Evolutionary conservation across 2,329 filamentous ascomycete species (phyloP).

Genomic region (Scortechinia acanthostroma): DNA sequence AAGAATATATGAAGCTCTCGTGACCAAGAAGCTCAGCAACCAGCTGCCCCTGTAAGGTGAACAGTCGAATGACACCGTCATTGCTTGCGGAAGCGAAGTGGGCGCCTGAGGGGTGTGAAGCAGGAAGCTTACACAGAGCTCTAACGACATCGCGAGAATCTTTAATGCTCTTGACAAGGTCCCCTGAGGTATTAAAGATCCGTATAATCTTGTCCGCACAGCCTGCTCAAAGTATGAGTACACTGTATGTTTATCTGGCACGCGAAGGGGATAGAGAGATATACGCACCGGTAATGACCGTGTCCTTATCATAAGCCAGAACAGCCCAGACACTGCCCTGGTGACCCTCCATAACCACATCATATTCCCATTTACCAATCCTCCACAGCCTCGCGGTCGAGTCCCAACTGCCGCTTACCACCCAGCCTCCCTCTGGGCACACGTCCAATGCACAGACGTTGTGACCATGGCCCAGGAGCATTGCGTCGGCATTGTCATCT

Average conservation of each 20-base stretch:
- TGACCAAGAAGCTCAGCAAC: slow-evolving; percentile 78
- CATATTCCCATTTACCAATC: slow-evolving; percentile 76
- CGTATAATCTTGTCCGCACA: slow-evolving; percentile 87
- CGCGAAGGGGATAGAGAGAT: slow-evolving; percentile 17
- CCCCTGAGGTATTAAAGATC: slow-evolving; percentile 66
- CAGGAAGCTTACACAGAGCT: slow-evolving; percentile 76
- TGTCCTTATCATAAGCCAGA: slow-evolving; percentile 71
- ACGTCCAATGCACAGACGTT: slow-evolving; percentile 86
- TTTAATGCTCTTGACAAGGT: slow-evolving; percentile 44
- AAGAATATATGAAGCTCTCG: slow-evolving; percentile 87
- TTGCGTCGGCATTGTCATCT: slow-evolving; percentile 73
- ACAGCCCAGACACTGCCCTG: slow-evolving; percentile 86
- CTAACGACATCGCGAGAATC: slow-evolving; percentile 78
- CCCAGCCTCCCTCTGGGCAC: slow-evolving; percentile 61
- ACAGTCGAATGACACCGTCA: slow-evolving; percentile 80
- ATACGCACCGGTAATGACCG: slow-evolving; percentile 59
- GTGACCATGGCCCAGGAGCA: slow-evolving; percentile 77
- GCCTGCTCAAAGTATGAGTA: slow-evolving; percentile 28
- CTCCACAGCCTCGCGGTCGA: slow-evolving; percentile 79
- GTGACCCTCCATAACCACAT: slow-evolving; percentile 68
- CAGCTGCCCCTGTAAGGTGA: slow-evolving; percentile 73
- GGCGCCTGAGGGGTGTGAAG: slow-evolving; percentile 70
- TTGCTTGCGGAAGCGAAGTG: slow-evolving; percentile 95
- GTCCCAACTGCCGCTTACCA: slow-evolving; percentile 94
- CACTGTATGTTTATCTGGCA: no score